Percentiles rank a stretch among this genome's conserved stretches.
phyloP scores from a whole-genome alignment of 1,284 basidiomycete genomes.

The Exsudoporus floridanus region DNA sequence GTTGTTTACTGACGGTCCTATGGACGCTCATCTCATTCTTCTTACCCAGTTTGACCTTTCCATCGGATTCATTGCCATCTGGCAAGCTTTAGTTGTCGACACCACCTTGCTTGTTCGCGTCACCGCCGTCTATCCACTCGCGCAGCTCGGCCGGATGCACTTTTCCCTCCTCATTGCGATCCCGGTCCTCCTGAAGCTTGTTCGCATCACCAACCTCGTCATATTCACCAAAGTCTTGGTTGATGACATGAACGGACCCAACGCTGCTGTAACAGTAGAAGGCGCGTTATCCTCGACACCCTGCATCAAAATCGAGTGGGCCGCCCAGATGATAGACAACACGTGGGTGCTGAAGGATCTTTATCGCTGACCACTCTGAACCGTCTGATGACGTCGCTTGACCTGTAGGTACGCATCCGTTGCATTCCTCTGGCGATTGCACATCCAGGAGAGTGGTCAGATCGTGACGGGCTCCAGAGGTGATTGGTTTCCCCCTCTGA shows the following conservation, averaged over 20 bases:
- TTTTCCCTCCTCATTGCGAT: no score
- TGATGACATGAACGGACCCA: not conserved
- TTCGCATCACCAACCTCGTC: conserved; percentile 24
- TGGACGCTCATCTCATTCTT: not conserved
- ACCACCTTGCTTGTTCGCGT: conserved; percentile 31
- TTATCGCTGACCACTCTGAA: no score
- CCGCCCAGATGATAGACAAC: conserved; percentile 12
- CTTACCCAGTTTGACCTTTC: conserved; percentile 18
- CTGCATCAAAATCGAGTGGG: conserved; percentile 39
- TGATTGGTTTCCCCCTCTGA: no score
- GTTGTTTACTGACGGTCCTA: not conserved
- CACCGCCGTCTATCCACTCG: conserved; percentile 28
- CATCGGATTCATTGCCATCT: conserved; percentile 32
- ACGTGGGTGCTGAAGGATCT: no score
- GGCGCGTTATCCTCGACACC: conserved; percentile 7
- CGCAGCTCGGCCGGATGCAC: not conserved
- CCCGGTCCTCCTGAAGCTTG: conserved; percentile 22
- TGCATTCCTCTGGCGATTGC: no score
- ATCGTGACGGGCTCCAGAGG: no score
- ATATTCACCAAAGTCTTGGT: conserved; percentile 23
- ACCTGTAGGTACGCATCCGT: no score
- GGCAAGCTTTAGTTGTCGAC: conserved; percentile 37
- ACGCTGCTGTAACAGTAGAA: no score
- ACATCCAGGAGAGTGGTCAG: no score
- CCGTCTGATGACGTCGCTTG: no score